phyloP scores from a whole-genome alignment of 2,329 filamentous ascomycete genomes.

The Hymenoscyphus fraxineus region DNA sequence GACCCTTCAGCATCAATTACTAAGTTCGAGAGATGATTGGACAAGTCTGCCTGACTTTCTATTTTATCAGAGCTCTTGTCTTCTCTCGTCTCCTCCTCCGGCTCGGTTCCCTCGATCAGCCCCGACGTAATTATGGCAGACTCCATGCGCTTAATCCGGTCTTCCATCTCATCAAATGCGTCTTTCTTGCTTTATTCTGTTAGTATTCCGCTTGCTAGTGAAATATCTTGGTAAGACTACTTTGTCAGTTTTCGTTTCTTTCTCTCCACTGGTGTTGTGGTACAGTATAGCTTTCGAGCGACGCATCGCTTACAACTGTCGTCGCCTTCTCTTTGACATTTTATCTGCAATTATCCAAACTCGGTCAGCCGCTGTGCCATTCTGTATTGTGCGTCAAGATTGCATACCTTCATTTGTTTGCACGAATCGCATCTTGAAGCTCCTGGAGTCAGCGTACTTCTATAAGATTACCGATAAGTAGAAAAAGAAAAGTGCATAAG shows the following conservation, averaged over 20 bases:
- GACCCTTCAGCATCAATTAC: constrained; percentile 19
- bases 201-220: constrained; percentile 6
- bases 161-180: constrained; percentile 23
- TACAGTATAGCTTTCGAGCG: constrained; percentile 21
- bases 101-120: constrained; percentile 12
- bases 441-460: too few species aligned
- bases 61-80: constrained; percentile 18
- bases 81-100: constrained; percentile 1
- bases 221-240: constrained; percentile 9
- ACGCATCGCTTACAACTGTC: constrained; percentile 24
- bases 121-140: constrained; percentile 22
- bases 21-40: constrained; percentile 24
- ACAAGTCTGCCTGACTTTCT: constrained; percentile 19
- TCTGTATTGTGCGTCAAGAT: constrained; percentile 3
- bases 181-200: constrained; percentile 16
- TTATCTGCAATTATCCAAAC: constrained; percentile 20
- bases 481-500: too few species aligned
- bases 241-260: constrained; percentile 26
- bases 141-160: constrained; percentile 28
- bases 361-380: constrained; percentile 9
- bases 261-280: constrained; percentile 26
- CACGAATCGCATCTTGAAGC: constrained; percentile 21
- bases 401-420: constrained; percentile 26
- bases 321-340: constrained; percentile 22
- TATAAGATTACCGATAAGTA: too few species aligned